These are phyloP conservation scores for Peterozyma xylosa DNA, from an alignment of 805 yeast species.

Conservation along the genomic window DNA sequence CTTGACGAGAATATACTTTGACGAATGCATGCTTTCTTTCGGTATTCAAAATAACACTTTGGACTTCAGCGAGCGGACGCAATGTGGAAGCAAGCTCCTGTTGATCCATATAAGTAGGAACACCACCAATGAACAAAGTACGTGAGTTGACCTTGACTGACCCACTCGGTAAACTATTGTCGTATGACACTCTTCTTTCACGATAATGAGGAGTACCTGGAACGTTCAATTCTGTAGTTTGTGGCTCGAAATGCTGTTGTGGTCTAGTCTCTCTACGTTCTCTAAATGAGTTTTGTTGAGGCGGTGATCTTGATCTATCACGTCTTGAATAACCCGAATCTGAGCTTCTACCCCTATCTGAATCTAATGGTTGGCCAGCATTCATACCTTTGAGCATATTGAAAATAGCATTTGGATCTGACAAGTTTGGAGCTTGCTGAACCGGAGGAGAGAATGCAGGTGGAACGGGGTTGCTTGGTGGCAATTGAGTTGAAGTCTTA, in stretches of 20 bases:
- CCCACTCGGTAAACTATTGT: conserved; percentile 67
- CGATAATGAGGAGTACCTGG: conserved; percentile 74
- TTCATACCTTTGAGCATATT: conserved; percentile 49
- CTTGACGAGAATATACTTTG: conserved; percentile 84
- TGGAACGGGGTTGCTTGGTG: conserved; percentile 7
- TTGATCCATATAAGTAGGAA: conserved; percentile 78
- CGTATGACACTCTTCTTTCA: conserved; percentile 65
- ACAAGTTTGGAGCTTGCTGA: conserved; percentile 11
- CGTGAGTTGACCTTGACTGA: conserved; percentile 79
- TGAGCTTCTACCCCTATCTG: conserved; percentile 6
- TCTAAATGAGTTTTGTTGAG: background rate
- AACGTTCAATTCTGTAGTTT: conserved; percentile 48
- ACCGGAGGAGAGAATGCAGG: conserved; percentile 8
- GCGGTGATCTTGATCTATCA: conserved; percentile 50
- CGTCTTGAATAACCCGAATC: conserved; percentile 32
- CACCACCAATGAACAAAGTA: conserved; percentile 92
- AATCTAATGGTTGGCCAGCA: conserved; percentile 12
- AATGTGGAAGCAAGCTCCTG: conserved; percentile 59
- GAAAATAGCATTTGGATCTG: conserved; percentile 36
- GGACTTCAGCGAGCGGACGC: conserved; percentile 86
- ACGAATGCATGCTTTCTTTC: conserved; percentile 95
- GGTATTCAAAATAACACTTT: conserved; percentile 77
- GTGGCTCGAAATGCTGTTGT: conserved; percentile 20
- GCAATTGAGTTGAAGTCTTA: conserved; percentile 21
- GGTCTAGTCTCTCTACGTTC: conserved; percentile 10